Percentiles rank a stretch among this genome's conserved stretches.
Evolutionary conservation across 169 alveolate genomes (phyloP).

Genomic region (Plasmodium cynomolgi): DNA sequence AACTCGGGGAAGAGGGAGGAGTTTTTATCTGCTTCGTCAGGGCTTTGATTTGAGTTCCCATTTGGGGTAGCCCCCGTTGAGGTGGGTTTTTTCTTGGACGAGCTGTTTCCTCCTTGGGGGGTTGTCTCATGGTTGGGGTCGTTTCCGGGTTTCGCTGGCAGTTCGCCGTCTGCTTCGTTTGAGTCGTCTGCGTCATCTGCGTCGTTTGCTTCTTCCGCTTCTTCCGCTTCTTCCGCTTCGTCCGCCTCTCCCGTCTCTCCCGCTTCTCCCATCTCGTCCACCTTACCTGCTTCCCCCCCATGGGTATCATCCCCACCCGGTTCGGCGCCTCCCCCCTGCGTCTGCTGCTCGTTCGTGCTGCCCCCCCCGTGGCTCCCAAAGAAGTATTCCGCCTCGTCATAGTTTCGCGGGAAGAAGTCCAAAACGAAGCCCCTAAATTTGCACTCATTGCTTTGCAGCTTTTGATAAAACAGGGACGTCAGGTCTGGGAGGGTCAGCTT

Average conservation of each 20-base stretch:
- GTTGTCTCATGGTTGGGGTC: background rate
- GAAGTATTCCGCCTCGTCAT: constrained; percentile 51
- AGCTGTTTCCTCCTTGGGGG: background rate
- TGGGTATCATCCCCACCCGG: background rate
- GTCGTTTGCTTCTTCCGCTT: background rate
- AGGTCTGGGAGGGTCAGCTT: constrained; percentile 26
- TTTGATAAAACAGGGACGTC: constrained; percentile 14
- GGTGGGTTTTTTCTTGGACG: background rate
- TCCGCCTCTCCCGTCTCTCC: background rate
- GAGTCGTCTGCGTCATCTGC: background rate
- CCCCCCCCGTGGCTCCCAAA: background rate
- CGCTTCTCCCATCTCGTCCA: background rate
- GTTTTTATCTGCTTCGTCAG: background rate
- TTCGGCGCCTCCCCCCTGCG: background rate
- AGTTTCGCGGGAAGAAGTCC: constrained; percentile 53
- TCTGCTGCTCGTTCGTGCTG: background rate
- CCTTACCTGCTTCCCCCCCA: background rate
- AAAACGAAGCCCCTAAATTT: constrained; percentile 60
- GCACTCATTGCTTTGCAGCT: constrained; percentile 39
- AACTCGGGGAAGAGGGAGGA: constrained; percentile 23
- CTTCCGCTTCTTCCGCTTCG: background rate
- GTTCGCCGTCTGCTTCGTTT: too few species aligned
- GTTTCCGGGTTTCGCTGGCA: background rate
- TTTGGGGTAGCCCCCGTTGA: background rate
- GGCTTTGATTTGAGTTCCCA: background rate